These are phyloP conservation scores for Pharus latifolius DNA, from an alignment of 176 grass and related monocot species.

Conservation along the genomic window DNA sequence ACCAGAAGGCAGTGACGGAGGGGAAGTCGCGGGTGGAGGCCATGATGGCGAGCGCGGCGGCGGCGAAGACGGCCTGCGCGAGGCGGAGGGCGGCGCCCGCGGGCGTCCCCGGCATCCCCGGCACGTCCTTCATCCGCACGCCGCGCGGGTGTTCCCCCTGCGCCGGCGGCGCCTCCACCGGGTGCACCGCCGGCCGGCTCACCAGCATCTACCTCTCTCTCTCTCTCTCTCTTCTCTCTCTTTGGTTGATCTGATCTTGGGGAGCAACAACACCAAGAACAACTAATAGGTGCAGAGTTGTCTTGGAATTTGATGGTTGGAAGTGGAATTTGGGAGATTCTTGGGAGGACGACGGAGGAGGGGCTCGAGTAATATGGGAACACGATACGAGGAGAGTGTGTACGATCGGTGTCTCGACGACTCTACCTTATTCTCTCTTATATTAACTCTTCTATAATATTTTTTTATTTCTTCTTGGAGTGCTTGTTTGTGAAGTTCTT, in stretches of 20 bases:
- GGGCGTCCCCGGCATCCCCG: constrained; percentile 53
- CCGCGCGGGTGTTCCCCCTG: constrained; percentile 24
- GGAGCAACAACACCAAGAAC: too few relatives aligned
- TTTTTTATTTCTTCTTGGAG: too few relatives aligned
- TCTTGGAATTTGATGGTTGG: too few relatives aligned
- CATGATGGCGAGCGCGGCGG: constrained; percentile 68
- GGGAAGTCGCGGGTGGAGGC: constrained; percentile 69
- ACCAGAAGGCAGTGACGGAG: constrained; percentile 93
- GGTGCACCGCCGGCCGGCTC: constrained; percentile 74
- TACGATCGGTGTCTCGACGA: too few relatives aligned
- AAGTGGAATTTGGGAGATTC: too few relatives aligned
- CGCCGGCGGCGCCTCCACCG: constrained; percentile 62
- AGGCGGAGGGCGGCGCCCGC: constrained; percentile 62
- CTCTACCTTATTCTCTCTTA: too few relatives aligned
- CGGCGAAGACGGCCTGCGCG: constrained; percentile 57
- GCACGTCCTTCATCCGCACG: constrained; percentile 69
- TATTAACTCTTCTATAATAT: too few relatives aligned
- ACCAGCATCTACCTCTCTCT: constrained; percentile 32
- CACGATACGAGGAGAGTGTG: too few relatives aligned
- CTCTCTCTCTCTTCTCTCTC: background rate
- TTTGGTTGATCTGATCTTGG: constrained; percentile 14
- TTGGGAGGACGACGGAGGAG: too few relatives aligned
- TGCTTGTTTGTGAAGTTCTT: too few relatives aligned
- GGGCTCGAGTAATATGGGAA: too few relatives aligned
- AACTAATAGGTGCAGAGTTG: too few relatives aligned